phyloP scores from a whole-genome alignment of 352 stramenopile genomes.

The Phytophthora megakarya region DNA sequence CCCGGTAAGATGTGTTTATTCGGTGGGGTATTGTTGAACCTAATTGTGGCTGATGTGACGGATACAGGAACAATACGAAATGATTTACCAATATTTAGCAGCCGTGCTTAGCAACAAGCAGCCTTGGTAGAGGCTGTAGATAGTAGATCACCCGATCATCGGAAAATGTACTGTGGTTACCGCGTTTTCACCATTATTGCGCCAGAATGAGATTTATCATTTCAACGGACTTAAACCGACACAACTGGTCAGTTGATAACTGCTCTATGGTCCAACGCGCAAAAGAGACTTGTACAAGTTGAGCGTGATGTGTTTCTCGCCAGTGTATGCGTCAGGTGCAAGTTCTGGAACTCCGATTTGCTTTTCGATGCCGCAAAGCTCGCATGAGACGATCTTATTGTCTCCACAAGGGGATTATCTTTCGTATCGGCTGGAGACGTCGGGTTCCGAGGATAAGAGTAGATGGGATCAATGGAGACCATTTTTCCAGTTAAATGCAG shows the following conservation, averaged over 20 bases:
- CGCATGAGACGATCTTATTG: slow-evolving; percentile 1
- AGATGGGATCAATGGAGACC: neutral
- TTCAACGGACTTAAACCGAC: neutral
- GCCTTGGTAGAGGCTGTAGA: slow-evolving; percentile 49
- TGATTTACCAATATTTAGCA: slow-evolving; percentile 86
- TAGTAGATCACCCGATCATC: too few species aligned
- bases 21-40: too few species aligned
- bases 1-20: slow-evolving; percentile 44
- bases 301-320: neutral
- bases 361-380: slow-evolving; percentile 10
- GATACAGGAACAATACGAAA: slow-evolving; percentile 82
- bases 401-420: slow-evolving; percentile 23
- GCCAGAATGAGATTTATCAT: neutral
- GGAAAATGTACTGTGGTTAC: too few species aligned
- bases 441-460: neutral
- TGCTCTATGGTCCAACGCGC: neutral
- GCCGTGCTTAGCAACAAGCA: slow-evolving; percentile 57
- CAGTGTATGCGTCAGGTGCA: neutral
- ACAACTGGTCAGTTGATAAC: neutral
- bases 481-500: slow-evolving; percentile 47
- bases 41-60: neutral
- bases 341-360: neutral
- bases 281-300: neutral
- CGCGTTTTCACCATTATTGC: too few species aligned
- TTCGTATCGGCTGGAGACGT: neutral